Percentiles rank a stretch among this genome's conserved stretches.
Evolutionary conservation across 169 alveolate genomes (phyloP).

Genomic region (Fabrea salina): DNA sequence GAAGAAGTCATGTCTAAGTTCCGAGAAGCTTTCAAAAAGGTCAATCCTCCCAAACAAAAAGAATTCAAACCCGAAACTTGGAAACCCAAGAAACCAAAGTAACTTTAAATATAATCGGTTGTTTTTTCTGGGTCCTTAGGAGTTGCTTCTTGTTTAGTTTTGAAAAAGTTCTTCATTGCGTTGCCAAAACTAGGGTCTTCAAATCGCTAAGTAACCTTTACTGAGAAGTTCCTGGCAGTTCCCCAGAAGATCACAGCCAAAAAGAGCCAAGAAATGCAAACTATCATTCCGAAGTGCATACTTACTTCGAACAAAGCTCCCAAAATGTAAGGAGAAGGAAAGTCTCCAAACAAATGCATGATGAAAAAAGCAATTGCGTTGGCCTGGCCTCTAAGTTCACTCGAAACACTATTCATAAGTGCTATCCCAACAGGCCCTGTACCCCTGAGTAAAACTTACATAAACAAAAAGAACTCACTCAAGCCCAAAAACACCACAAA

Average conservation of each 20-base stretch:
- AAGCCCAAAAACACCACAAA: no score
- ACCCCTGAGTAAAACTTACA: no score
- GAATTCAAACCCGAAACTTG: not conserved
- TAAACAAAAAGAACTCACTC: no score
- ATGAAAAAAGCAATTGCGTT: conserved; percentile 29
- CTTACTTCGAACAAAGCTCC: not conserved
- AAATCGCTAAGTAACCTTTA: no score
- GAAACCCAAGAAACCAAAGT: no score
- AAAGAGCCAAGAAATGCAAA: not conserved
- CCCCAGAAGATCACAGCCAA: conserved; percentile 29
- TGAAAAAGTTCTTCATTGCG: no score
- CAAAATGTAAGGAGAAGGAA: conserved; percentile 36
- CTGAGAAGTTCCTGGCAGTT: not conserved
- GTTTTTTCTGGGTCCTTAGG: no score
- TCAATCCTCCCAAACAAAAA: not conserved
- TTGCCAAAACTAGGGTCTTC: no score
- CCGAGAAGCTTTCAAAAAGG: conserved; percentile 4
- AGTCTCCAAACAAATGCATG: conserved; percentile 41
- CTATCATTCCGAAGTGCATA: not conserved
- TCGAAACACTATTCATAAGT: conserved; percentile 28
- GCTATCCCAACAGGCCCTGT: conserved; percentile 29
- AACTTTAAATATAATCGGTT: no score
- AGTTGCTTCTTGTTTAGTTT: no score
- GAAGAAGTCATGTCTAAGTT: not conserved
- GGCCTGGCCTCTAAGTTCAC: conserved; percentile 36